A percentile compares a stretch with the other conserved stretches of the same genome.
These are phyloP conservation scores for Tricholoma saponaceum DNA, from an alignment of 768 basidiomycete genomes.

Conservation along the genomic window DNA sequence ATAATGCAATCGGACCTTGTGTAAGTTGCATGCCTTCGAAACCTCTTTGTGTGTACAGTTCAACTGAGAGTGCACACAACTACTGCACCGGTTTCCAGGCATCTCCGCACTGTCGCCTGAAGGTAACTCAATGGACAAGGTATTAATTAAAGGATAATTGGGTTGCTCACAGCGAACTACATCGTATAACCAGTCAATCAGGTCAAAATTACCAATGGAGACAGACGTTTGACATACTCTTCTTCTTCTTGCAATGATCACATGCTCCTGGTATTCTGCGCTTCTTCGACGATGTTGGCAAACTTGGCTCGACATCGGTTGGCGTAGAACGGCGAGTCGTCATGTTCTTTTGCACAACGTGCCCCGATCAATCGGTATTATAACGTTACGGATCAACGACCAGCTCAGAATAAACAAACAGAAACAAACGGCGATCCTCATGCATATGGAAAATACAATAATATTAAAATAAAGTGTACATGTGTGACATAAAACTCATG, in stretches of 20 bases:
- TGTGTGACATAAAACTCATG: no score
- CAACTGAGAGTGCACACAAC: slow-evolving; percentile 52
- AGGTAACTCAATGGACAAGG: slow-evolving; percentile 36
- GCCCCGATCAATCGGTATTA: not conserved
- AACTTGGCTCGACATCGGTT: not conserved
- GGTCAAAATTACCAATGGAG: not conserved
- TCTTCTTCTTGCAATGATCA: slow-evolving; percentile 71
- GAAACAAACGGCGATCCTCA: not conserved
- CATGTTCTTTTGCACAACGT: not conserved
- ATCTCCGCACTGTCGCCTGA: slow-evolving; percentile 67
- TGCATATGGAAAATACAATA: no score
- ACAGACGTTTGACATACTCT: slow-evolving; percentile 38
- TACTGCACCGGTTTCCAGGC: slow-evolving; percentile 59
- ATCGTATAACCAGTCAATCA: not conserved
- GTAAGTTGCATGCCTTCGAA: slow-evolving; percentile 45
- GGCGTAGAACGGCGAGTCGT: not conserved
- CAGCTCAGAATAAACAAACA: no score
- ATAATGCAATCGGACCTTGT: not conserved
- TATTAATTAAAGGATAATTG: not conserved
- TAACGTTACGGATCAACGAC: no score
- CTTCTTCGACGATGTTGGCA: slow-evolving; percentile 37
- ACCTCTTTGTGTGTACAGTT: slow-evolving; percentile 70
- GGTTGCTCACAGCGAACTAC: slow-evolving; percentile 30
- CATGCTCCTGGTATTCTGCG: slow-evolving; percentile 64
- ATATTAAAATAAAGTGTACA: no score